A percentile compares a stretch with the other conserved stretches of the same genome.
These are phyloP conservation scores for Geranium rotundifolium DNA, from an alignment of 345 rosid genomes.

Conservation along the genomic window DNA sequence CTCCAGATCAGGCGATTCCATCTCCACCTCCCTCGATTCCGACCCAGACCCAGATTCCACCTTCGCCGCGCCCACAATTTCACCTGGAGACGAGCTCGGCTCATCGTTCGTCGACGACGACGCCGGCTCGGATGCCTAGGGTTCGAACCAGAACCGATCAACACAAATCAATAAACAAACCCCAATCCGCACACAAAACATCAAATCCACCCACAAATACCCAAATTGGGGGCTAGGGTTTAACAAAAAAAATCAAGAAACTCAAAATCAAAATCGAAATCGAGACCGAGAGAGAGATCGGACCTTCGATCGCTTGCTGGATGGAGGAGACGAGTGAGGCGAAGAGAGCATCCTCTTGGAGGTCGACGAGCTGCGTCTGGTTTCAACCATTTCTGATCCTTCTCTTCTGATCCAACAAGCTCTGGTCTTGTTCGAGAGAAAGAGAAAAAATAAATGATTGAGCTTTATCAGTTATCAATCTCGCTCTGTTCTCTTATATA, in stretches of 20 bases:
- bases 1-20: slow-evolving; percentile 58
- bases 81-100: slow-evolving; percentile 19
- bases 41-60: not conserved
- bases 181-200: not conserved
- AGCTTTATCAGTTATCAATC: no score
- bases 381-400: slow-evolving; percentile 65
- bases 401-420: slow-evolving; percentile 34
- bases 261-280: not conserved
- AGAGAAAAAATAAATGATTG: no score
- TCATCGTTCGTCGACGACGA: slow-evolving; percentile 43
- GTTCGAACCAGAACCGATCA: slow-evolving; percentile 4
- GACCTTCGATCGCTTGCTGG: slow-evolving; percentile 73
- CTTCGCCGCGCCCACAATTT: slow-evolving; percentile 9
- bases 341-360: slow-evolving; percentile 67
- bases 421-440: slow-evolving; percentile 7
- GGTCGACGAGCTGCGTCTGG: slow-evolving; percentile 81
- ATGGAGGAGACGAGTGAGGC: slow-evolving; percentile 33
- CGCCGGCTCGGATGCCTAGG: slow-evolving; percentile 45
- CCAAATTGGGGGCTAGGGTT: not conserved
- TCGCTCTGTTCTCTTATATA: no score
- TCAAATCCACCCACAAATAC: slow-evolving; percentile 10
- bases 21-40: slow-evolving; percentile 46
- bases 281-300: not conserved
- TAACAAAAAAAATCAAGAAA: slow-evolving; percentile 7
- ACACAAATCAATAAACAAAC: not conserved